Evolutionary conservation across 2,329 filamentous ascomycete genomes (phyloP), one percentile per base, ranked within the genome.

Genomic region (Orbilia quercus): DNA sequence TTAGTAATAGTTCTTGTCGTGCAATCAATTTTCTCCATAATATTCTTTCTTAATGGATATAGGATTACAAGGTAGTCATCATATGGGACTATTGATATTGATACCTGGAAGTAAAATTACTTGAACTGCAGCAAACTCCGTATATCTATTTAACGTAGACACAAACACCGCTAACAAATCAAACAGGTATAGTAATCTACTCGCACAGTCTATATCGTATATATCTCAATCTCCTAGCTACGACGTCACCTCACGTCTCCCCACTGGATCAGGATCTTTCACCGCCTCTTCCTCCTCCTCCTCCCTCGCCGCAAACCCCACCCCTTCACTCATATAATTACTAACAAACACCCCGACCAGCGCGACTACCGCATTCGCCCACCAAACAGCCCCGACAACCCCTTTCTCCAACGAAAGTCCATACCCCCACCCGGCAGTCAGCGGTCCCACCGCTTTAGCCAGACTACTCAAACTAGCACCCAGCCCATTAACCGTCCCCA

Each of bases 401-500:
- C 82, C 83, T 28, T 80, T 79, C 62, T 84, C 81, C 40, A 84
- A 75, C 2, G 84, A 82, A 36, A 80, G 79, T 2, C 83, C 82
- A 75, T 83, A 84, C 80, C 83, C 82, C 80, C 81, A 82, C 1
- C 84, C 84, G 1, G 84, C 84, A 0, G 84, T 79, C 0, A 84
- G 81, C 0, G 84, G 84, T 0, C 84, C 84, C 7, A 85, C 80
- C 0, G 84, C 84, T 3, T 84, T 81, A 73, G 76, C 76, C 1
- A 81, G 82, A 0, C 82, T 83, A 3, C 84, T 83, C 45, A 85
- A 83, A 65, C 83, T 84, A 73, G 84, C 83, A 0, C 84, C 85
- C 0, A 85, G 78, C 4, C 85, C 84, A 69, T 86, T 86, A 7
- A 88, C 83, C 0, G 85, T 86, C 0, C 86, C 86, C 14, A 88